Evolutionary conservation across 768 basidiomycete species (phyloP).

Genomic region (Russula emetica): DNA sequence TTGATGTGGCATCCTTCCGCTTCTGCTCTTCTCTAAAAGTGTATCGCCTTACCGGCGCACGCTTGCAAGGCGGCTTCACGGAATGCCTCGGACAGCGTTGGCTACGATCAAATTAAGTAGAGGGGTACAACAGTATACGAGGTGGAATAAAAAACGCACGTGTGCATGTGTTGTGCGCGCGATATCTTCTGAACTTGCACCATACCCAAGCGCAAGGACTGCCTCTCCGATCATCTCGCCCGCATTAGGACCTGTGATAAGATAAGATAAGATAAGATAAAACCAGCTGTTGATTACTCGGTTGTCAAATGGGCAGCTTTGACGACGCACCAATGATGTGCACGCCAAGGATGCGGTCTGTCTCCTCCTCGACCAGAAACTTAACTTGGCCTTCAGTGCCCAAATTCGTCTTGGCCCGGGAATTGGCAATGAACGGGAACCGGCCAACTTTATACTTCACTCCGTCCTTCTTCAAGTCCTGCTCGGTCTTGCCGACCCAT

Average conservation of each 20-base stretch:
- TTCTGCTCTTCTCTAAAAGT: no score
- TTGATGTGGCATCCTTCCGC: no score
- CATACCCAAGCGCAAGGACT: slow-evolving; percentile 89
- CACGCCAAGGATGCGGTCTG: slow-evolving; percentile 86
- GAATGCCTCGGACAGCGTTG: slow-evolving; percentile 69
- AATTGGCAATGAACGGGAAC: slow-evolving; percentile 95
- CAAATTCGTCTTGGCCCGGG: slow-evolving; percentile 95
- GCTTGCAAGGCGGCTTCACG: no score
- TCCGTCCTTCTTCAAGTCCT: no score
- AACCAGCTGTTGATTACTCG: no score
- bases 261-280: no score
- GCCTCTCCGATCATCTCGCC: no score
- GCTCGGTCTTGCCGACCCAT: slow-evolving; percentile 98
- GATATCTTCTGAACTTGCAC: slow-evolving; percentile 91
- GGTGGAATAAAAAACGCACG: slow-evolving; percentile 47
- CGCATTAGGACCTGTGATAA: slow-evolving; percentile 43
- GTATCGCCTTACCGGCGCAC: no score
- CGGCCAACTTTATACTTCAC: slow-evolving; percentile 90
- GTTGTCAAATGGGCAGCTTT: no score
- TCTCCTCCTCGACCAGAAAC: slow-evolving; percentile 91
- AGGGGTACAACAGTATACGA: neutral
- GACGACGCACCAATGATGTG: slow-evolving; percentile 94
- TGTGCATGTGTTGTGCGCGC: slow-evolving; percentile 91
- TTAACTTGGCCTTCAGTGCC: no score
- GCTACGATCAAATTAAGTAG: slow-evolving; percentile 43